A percentile compares a stretch with the other conserved stretches of the same genome.
Conservation (phyloP, 2,329 filamentous ascomycete genomes). For the Colletotrichum tofieldiae region DNA sequence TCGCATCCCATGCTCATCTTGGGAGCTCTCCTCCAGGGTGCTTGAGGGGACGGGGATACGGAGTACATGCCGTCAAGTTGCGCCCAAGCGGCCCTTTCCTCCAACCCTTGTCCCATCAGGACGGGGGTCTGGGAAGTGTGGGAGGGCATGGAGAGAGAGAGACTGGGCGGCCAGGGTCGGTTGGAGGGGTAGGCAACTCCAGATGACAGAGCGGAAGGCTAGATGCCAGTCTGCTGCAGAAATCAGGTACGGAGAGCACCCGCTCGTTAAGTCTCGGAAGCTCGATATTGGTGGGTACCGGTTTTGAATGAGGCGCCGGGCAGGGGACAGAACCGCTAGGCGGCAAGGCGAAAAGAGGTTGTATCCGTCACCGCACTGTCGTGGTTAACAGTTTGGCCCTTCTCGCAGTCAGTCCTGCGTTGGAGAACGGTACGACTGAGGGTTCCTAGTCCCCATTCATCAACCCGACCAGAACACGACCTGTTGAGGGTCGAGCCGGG, state of each 20-base stretch:
- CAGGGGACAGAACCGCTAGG: conserved; percentile 12
- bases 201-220: conserved; percentile 24
- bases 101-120: conserved; percentile 30
- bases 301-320: conserved; percentile 29
- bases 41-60: conserved; percentile 27
- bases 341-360: conserved; percentile 3
- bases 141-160: conserved; percentile 31
- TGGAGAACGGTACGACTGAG: neutral
- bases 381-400: conserved; percentile 9
- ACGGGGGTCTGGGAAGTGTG: conserved; percentile 30
- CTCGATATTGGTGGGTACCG: conserved; percentile 30
- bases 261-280: conserved; percentile 22
- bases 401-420: neutral
- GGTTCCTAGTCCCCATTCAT: conserved; percentile 2
- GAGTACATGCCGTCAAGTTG: conserved; percentile 27
- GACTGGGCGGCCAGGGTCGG: conserved; percentile 33
- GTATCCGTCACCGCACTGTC: conserved; percentile 6
- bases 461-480: conserved; percentile 1
- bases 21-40: conserved; percentile 29
- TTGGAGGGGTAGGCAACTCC: conserved; percentile 37
- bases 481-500: conserved; percentile 24
- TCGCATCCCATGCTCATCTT: conserved; percentile 38
- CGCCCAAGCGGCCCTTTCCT: conserved; percentile 30
- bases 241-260: conserved; percentile 28
- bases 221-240: conserved; percentile 39